phyloP scores from a whole-genome alignment of 176 grass and related monocot genomes.

The Musa acuminata region DNA sequence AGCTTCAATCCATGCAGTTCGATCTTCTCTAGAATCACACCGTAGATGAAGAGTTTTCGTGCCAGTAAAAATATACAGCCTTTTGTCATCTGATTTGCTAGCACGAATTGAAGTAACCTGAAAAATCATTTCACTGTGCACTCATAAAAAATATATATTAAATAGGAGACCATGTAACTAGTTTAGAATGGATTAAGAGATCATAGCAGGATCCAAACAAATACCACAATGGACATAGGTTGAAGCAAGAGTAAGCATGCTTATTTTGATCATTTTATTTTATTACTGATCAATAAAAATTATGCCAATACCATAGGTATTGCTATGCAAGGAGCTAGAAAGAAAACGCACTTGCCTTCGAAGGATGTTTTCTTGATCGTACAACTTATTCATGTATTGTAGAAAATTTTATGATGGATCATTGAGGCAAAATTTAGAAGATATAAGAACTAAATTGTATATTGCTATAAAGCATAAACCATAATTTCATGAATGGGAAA shows the following conservation, averaged over 20 bases:
- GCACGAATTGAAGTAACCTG: constrained; percentile 82
- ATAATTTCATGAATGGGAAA: too few relatives aligned
- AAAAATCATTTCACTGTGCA: constrained; percentile 19
- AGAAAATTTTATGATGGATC: background rate
- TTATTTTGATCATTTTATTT: too few relatives aligned
- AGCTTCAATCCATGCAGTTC: constrained; percentile 65
- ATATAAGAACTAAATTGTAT: background rate
- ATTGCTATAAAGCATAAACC: too few relatives aligned
- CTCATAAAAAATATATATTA: background rate
- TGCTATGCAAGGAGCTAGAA: background rate
- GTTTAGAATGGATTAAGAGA: too few relatives aligned
- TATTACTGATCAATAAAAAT: too few relatives aligned
- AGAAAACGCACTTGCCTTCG: too few relatives aligned
- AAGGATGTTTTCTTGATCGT: background rate
- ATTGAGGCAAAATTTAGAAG: background rate
- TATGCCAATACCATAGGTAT: background rate
- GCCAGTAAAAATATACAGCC: constrained; percentile 91
- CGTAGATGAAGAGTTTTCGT: constrained; percentile 81
- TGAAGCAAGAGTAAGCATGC: too few relatives aligned
- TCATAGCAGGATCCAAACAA: too few relatives aligned
- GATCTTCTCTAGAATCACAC: constrained; percentile 73
- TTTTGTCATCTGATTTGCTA: constrained; percentile 99
- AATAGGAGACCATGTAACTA: background rate
- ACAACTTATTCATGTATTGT: background rate
- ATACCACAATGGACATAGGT: too few relatives aligned